Conservation (phyloP, 768 basidiomycete species). For the Kwoniella heveanensis region DNA sequence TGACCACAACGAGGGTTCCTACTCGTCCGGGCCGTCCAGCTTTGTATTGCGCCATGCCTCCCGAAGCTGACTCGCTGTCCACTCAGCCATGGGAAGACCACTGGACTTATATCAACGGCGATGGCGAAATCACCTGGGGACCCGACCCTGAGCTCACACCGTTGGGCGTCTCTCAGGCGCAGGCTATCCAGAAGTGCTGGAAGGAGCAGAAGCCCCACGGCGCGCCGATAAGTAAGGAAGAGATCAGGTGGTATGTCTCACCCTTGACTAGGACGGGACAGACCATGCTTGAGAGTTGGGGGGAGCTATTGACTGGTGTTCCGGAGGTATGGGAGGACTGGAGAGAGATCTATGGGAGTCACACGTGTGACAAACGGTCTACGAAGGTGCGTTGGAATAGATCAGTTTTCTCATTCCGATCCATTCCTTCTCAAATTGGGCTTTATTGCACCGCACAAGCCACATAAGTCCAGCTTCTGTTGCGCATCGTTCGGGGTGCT, state of each 20-base stretch:
- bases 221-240: slow-evolving; percentile 35
- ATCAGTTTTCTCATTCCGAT: not conserved
- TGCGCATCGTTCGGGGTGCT: no score
- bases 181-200: slow-evolving; percentile 42
- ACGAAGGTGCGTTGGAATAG: slow-evolving; percentile 34
- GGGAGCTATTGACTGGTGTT: slow-evolving; percentile 42
- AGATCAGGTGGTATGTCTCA: slow-evolving; percentile 46
- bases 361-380: slow-evolving; percentile 54
- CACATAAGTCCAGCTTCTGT: no score
- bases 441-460: no score
- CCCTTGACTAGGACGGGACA: slow-evolving; percentile 52
- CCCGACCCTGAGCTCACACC: slow-evolving; percentile 53
- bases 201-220: slow-evolving; percentile 29
- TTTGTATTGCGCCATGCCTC: not conserved
- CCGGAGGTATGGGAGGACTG: slow-evolving; percentile 52
- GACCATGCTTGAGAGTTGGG: slow-evolving; percentile 51
- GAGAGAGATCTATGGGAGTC: slow-evolving; percentile 53
- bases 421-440: not conserved
- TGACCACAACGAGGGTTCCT: no score
- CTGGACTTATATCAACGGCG: slow-evolving; percentile 41
- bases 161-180: slow-evolving; percentile 47
- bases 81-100: slow-evolving; percentile 51
- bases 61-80: not conserved
- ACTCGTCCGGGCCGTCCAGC: no score
- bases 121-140: slow-evolving; percentile 52